Evolutionary conservation across 306 rosid species (phyloP).

Genomic region (Argentina anserina): DNA sequence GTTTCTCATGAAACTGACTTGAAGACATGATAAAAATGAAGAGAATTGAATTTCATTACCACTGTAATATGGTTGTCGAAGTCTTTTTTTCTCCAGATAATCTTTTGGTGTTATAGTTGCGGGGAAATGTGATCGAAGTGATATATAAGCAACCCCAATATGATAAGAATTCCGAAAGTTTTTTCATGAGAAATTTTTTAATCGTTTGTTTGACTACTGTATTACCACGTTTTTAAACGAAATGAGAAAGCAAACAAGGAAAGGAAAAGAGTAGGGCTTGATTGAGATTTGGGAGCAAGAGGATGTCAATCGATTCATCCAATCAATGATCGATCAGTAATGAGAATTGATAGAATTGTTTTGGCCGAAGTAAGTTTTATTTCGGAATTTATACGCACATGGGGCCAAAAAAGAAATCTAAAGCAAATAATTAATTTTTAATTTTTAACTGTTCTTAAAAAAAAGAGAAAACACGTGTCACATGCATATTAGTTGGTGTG

Average conservation of each 20-base stretch:
- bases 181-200: background rate
- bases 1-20: conserved; percentile 2
- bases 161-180: too few species aligned
- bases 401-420: too few species aligned
- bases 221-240: background rate
- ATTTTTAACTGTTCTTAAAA: too few species aligned
- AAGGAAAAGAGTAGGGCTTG: background rate
- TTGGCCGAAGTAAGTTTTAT: too few species aligned
- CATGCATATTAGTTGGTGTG: too few species aligned
- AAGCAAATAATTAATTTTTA: too few species aligned
- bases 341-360: background rate
- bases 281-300: background rate
- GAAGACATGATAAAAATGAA: background rate
- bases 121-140: too few species aligned
- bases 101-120: background rate
- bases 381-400: too few species aligned
- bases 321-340: background rate
- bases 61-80: background rate
- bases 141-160: too few species aligned
- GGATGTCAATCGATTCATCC: background rate
- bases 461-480: too few species aligned
- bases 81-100: background rate
- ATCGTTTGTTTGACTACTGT: background rate
- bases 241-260: background rate
- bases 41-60: too few species aligned